These are phyloP conservation scores for Collybia nuda DNA, from an alignment of 768 basidiomycete species.

Conservation along the genomic window DNA sequence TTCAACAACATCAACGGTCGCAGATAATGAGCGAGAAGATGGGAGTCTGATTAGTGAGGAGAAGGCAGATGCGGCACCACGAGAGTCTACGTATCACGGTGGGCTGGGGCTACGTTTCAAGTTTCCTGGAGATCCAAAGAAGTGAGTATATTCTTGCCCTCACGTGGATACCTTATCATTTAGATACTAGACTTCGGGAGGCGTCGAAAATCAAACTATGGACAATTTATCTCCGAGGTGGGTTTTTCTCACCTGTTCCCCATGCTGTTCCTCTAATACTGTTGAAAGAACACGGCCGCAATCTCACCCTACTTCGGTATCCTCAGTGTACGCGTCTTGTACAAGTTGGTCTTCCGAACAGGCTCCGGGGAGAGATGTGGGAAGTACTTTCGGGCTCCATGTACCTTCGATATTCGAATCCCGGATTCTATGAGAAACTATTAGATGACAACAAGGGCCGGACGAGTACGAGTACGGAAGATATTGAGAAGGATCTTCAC, in stretches of 20 bases:
- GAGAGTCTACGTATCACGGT: slow-evolving; percentile 64
- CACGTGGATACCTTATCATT: slow-evolving; percentile 3
- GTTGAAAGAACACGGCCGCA: slow-evolving; percentile 80
- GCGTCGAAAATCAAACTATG: slow-evolving; percentile 95
- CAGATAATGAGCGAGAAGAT: slow-evolving; percentile 68
- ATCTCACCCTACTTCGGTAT: slow-evolving; percentile 93
- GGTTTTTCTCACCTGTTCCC: slow-evolving; percentile 17
- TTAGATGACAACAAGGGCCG: slow-evolving; percentile 76
- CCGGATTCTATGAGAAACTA: slow-evolving; percentile 76
- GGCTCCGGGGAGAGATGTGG: slow-evolving; percentile 97
- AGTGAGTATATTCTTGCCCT: slow-evolving; percentile 44
- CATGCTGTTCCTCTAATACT: slow-evolving; percentile 8
- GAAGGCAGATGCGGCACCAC: slow-evolving; percentile 43
- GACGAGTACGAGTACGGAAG: slow-evolving; percentile 88
- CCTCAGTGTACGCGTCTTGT: slow-evolving; percentile 97
- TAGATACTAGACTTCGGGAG: slow-evolving; percentile 66
- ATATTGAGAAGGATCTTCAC: slow-evolving; percentile 98
- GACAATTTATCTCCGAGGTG: slow-evolving; percentile 84
- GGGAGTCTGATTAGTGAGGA: slow-evolving; percentile 59
- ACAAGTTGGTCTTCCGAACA: slow-evolving; percentile 94
- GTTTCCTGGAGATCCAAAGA: slow-evolving; percentile 91
- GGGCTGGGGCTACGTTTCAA: slow-evolving; percentile 82
- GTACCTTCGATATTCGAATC: slow-evolving; percentile 85
- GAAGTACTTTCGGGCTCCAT: slow-evolving; percentile 94
- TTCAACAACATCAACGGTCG: slow-evolving; percentile 50